Conservation (phyloP, 129 eudicot genomes). For the Apium graveolens region DNA sequence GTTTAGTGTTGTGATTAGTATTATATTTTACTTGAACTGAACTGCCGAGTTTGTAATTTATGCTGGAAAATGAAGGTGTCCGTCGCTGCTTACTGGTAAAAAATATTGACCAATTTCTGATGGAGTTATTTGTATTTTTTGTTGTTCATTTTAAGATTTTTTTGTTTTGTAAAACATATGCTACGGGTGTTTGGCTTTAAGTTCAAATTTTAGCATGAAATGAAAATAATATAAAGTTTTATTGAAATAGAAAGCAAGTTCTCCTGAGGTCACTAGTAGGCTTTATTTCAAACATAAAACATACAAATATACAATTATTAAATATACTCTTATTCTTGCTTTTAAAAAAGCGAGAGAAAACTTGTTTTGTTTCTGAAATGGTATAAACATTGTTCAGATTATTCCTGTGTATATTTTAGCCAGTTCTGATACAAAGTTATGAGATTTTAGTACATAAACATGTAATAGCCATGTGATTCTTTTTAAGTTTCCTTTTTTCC, state of each 20-base stretch:
- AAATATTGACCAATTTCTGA: neutral
- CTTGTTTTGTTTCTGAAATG: neutral
- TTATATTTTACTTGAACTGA: neutral
- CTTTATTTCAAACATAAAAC: no score
- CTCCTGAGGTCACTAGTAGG: no score
- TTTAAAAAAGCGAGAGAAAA: no score
- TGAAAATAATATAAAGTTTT: no score
- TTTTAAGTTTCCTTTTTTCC: neutral
- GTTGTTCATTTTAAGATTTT: neutral
- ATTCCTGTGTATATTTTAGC: no score
- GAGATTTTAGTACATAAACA: no score
- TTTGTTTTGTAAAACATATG: neutral
- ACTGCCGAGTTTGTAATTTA: neutral
- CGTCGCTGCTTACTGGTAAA: no score
- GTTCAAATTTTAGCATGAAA: no score
- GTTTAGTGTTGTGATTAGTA: neutral
- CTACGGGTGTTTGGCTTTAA: no score
- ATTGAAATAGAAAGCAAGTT: no score
- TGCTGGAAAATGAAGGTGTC: neutral
- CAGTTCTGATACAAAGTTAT: neutral
- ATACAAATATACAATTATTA: no score
- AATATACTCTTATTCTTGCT: no score
- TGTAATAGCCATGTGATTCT: neutral
- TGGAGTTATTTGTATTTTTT: neutral
- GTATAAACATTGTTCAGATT: neutral